Evolutionary conservation across 2,329 filamentous ascomycete genomes (phyloP).

Genomic region (Colletotrichum camelliae): DNA sequence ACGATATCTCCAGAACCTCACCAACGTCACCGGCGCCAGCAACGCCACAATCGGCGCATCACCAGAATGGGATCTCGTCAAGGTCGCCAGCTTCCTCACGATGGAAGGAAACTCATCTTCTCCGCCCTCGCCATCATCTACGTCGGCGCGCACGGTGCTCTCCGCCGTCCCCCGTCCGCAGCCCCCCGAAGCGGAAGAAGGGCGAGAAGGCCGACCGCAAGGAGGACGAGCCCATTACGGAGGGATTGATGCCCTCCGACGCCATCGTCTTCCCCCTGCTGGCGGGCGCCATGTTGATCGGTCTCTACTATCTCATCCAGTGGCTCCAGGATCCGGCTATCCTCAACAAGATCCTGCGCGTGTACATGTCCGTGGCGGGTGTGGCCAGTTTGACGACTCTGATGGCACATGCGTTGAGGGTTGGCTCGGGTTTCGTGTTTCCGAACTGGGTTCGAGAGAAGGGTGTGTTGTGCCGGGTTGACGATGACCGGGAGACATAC

Average conservation of each 20-base stretch:
- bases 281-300: slow-evolving; percentile 73
- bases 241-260: slow-evolving; percentile 75
- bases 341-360: slow-evolving; percentile 81
- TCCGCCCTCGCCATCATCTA: slow-evolving; percentile 85
- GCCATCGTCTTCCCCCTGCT: slow-evolving; percentile 85
- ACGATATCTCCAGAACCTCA: slow-evolving; percentile 33
- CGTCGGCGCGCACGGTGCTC: slow-evolving; percentile 82
- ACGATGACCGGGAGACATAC: slow-evolving; percentile 45
- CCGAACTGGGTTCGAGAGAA: slow-evolving; percentile 69
- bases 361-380: slow-evolving; percentile 83
- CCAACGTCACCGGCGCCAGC: slow-evolving; percentile 20
- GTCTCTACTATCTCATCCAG: slow-evolving; percentile 87
- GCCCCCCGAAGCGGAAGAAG: slow-evolving; percentile 55
- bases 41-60: slow-evolving; percentile 34
- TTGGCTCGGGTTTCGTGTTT: slow-evolving; percentile 72
- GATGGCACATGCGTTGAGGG: slow-evolving; percentile 72
- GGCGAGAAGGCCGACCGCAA: slow-evolving; percentile 39
- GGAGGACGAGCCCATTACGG: slow-evolving; percentile 44
- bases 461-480: slow-evolving; percentile 50
- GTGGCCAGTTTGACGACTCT: slow-evolving; percentile 78
- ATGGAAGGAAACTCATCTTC: slow-evolving; percentile 55
- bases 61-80: slow-evolving; percentile 43
- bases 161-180: slow-evolving; percentile 83
- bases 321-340: slow-evolving; percentile 83
- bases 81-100: slow-evolving; percentile 25